A percentile compares a stretch with the other conserved stretches of the same genome.
These are phyloP conservation scores for Gardenia jasminoides DNA, from an alignment of 257 asterid species.

Conservation along the genomic window DNA sequence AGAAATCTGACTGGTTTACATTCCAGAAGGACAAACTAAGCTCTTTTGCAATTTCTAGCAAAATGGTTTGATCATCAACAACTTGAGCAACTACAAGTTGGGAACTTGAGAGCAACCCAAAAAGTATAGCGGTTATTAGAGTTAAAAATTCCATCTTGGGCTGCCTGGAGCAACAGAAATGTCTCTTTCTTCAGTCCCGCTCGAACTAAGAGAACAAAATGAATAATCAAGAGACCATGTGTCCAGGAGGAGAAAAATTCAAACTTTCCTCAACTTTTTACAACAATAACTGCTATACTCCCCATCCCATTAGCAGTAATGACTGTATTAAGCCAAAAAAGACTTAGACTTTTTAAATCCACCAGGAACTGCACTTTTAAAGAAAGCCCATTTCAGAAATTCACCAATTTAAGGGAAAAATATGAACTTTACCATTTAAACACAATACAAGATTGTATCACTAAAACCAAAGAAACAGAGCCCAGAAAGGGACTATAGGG, in stretches of 20 bases:
- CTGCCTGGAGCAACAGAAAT: slow-evolving; percentile 9
- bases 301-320: neutral
- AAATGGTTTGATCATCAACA: slow-evolving; percentile 41
- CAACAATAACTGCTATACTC: slow-evolving; percentile 11
- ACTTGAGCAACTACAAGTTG: slow-evolving; percentile 38
- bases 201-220: slow-evolving; percentile 2
- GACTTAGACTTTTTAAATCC: slow-evolving; percentile 13
- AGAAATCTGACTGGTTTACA: slow-evolving; percentile 49
- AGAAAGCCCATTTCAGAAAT: slow-evolving; percentile 25
- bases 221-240: slow-evolving; percentile 8
- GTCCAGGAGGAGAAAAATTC: slow-evolving; percentile 5
- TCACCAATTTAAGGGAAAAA: slow-evolving; percentile 13
- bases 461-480: slow-evolving; percentile 2
- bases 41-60: slow-evolving; percentile 60
- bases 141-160: slow-evolving; percentile 44
- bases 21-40: slow-evolving; percentile 65
- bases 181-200: slow-evolving; percentile 7
- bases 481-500: neutral
- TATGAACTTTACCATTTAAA: slow-evolving; percentile 1
- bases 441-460: slow-evolving; percentile 11
- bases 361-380: slow-evolving; percentile 24
- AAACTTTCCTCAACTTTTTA: slow-evolving; percentile 13
- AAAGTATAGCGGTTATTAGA: slow-evolving; percentile 38
- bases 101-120: slow-evolving; percentile 50
- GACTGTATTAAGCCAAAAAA: slow-evolving; percentile 11